Evolutionary conservation across 2,329 filamentous ascomycete genomes (phyloP).

Genomic region (Polychaeton citri): DNA sequence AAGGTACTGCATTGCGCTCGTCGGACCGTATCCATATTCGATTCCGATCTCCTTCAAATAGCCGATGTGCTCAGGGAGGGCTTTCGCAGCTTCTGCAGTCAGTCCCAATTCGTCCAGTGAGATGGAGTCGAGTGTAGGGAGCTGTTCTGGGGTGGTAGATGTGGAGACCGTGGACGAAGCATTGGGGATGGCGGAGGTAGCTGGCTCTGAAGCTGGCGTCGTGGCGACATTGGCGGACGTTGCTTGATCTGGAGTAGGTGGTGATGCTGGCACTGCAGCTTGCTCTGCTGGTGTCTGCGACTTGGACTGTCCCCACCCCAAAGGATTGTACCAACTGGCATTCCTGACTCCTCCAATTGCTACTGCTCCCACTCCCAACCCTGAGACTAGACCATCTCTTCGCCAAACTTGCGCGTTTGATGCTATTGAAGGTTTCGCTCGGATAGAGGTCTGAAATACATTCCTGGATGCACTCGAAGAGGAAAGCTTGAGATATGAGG

Average conservation of each 20-base stretch:
- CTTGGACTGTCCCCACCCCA: constrained; percentile 1
- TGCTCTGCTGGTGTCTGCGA: constrained; percentile 5
- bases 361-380: neutral
- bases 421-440: constrained; percentile 5
- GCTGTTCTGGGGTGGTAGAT: too few species aligned
- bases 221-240: constrained; percentile 9
- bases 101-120: constrained; percentile 24
- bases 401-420: neutral
- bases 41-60: constrained; percentile 73
- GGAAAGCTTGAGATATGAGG: constrained; percentile 13
- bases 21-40: constrained; percentile 75
- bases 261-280: constrained; percentile 17
- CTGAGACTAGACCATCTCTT: neutral
- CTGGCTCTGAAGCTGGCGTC: constrained; percentile 15
- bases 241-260: constrained; percentile 13
- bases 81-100: constrained; percentile 21
- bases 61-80: constrained; percentile 62
- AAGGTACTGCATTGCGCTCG: constrained; percentile 56
- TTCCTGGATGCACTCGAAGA: constrained; percentile 2
- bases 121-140: constrained; percentile 18
- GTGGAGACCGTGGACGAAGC: constrained; percentile 8
- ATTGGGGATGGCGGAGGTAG: constrained; percentile 10
- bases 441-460: constrained; percentile 5
- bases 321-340: neutral
- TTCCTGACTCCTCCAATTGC: neutral